phyloP scores from a whole-genome alignment of 2,329 filamentous ascomycete species.

The Diaporthe australafricana region DNA sequence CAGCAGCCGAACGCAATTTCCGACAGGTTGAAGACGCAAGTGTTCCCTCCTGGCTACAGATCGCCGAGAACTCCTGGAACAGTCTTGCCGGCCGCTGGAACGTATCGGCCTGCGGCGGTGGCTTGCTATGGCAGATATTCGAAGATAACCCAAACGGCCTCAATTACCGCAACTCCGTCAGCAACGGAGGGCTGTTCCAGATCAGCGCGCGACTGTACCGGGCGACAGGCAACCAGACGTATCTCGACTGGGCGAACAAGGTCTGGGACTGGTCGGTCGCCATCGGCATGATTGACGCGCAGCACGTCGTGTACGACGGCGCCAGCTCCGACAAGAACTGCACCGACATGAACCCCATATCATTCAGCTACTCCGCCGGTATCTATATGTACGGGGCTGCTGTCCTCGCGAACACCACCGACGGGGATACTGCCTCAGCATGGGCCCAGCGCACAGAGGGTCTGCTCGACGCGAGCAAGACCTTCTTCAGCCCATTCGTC shows the following conservation, averaged over 20 bases:
- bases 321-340: conserved; percentile 67
- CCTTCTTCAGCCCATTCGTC: conserved; percentile 65
- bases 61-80: conserved; percentile 80
- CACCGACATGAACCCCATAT: conserved; percentile 60
- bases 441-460: conserved; percentile 67
- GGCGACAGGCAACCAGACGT: conserved; percentile 74
- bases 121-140: conserved; percentile 86
- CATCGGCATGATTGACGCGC: conserved; percentile 66
- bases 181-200: conserved; percentile 87
- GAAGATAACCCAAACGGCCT: conserved; percentile 78
- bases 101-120: conserved; percentile 73
- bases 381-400: conserved; percentile 75
- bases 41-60: conserved; percentile 72
- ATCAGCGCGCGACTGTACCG: conserved; percentile 80
- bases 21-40: conserved; percentile 65
- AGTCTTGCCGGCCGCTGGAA: conserved; percentile 79
- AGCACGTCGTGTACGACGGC: conserved; percentile 72
- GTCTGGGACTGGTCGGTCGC: conserved; percentile 73
- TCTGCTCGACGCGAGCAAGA: conserved; percentile 61
- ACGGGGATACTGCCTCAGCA: conserved; percentile 62
- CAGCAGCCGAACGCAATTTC: conserved; percentile 76
- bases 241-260: conserved; percentile 74
- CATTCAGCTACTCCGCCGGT: conserved; percentile 75
- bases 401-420: conserved; percentile 72
- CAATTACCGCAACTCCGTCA: conserved; percentile 85